These are phyloP conservation scores for Fusarium hainanense DNA, from an alignment of 2,329 filamentous ascomycete genomes.

Conservation along the genomic window DNA sequence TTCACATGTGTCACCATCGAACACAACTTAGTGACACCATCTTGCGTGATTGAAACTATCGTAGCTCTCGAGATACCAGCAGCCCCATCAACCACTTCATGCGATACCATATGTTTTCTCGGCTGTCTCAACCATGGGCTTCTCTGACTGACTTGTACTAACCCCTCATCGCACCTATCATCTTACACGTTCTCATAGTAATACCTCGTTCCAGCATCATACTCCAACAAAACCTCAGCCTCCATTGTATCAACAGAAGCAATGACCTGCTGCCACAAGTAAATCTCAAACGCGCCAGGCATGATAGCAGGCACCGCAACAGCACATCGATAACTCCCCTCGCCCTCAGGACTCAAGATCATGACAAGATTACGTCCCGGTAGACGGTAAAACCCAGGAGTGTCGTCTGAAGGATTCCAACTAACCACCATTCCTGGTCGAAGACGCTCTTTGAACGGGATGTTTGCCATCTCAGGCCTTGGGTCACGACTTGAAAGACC, in stretches of 20 bases:
- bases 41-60: neutral
- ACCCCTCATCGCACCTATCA: neutral
- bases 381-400: slow-evolving; percentile 21
- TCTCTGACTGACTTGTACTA: neutral
- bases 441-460: slow-evolving; percentile 55
- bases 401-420: slow-evolving; percentile 43
- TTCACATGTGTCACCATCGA: neutral
- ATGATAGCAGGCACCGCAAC: slow-evolving; percentile 50
- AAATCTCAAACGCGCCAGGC: slow-evolving; percentile 53
- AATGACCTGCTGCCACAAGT: slow-evolving; percentile 53
- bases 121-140: neutral
- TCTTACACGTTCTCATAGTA: slow-evolving; percentile 51
- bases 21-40: neutral
- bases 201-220: slow-evolving; percentile 56
- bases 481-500: slow-evolving; percentile 48
- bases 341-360: slow-evolving; percentile 47
- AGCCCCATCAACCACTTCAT: neutral
- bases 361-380: slow-evolving; percentile 47
- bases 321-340: slow-evolving; percentile 52
- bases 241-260: slow-evolving; percentile 52
- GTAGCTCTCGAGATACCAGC: neutral
- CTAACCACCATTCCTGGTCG: slow-evolving; percentile 56
- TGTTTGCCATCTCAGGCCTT: slow-evolving; percentile 23
- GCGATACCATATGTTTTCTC: neutral
- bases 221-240: slow-evolving; percentile 56